These are phyloP conservation scores for Aspergillus pseudonomiae DNA, from an alignment of 2,329 filamentous ascomycete species.

Conservation along the genomic window DNA sequence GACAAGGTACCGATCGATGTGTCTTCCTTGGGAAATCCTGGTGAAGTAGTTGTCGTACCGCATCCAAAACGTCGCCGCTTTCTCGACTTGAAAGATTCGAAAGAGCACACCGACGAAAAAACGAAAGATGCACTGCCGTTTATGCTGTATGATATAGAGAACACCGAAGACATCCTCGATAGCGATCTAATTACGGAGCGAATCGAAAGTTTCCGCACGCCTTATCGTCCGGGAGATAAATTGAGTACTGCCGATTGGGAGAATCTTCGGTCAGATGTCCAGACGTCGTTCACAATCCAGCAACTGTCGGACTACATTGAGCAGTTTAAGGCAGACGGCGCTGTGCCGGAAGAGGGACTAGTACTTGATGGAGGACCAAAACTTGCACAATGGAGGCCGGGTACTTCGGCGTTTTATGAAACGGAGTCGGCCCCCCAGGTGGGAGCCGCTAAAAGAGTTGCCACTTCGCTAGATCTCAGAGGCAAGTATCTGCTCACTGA, in stretches of 20 bases:
- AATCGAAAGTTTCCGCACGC: slow-evolving; percentile 32
- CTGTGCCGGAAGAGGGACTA: neutral
- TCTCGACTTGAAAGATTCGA: neutral
- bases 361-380: neutral
- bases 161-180: slow-evolving; percentile 18
- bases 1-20: slow-evolving; percentile 33
- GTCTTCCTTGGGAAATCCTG: slow-evolving; percentile 40
- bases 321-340: neutral
- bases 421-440: slow-evolving; percentile 18
- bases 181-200: slow-evolving; percentile 24
- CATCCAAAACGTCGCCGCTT: slow-evolving; percentile 25
- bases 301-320: slow-evolving; percentile 38
- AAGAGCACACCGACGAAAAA: slow-evolving; percentile 11
- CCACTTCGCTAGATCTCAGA: slow-evolving; percentile 25
- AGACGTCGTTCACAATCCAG: slow-evolving; percentile 37
- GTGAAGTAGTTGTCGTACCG: slow-evolving; percentile 40
- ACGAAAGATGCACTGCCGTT: slow-evolving; percentile 21
- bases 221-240: slow-evolving; percentile 28
- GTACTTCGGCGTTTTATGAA: slow-evolving; percentile 34
- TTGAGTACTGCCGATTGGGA: slow-evolving; percentile 33
- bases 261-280: slow-evolving; percentile 31
- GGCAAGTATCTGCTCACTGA: slow-evolving; percentile 39
- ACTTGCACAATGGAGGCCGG: slow-evolving; percentile 33
- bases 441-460: slow-evolving; percentile 24
- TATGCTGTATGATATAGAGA: slow-evolving; percentile 32